Evolutionary conservation across 2,329 filamentous ascomycete species (phyloP).

Genomic region (Penicillium aurantiogriseum): DNA sequence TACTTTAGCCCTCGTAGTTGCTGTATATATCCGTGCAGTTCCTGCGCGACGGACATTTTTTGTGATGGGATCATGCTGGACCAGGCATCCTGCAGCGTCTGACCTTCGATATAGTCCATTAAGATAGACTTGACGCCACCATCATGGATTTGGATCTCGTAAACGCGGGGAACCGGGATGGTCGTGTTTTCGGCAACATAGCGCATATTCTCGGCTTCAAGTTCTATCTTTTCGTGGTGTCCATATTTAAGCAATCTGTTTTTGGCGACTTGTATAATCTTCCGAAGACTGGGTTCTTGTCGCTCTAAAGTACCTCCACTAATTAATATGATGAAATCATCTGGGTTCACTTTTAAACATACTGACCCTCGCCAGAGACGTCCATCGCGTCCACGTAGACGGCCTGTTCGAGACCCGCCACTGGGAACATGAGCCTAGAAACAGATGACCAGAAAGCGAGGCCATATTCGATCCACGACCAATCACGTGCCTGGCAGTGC

Average conservation of each 20-base stretch:
- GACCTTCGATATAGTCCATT: constrained; percentile 5
- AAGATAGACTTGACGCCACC: not conserved
- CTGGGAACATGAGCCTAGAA: not conserved
- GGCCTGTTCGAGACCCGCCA: not conserved
- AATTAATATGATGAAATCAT: not conserved
- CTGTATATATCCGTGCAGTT: constrained; percentile 6
- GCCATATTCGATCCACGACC: not conserved
- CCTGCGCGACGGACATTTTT: constrained; percentile 5
- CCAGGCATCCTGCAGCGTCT: constrained; percentile 10
- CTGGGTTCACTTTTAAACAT: not conserved
- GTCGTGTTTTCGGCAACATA: constrained; percentile 1
- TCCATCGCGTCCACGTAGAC: not conserved
- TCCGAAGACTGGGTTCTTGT: not conserved
- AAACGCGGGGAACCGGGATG: not conserved
- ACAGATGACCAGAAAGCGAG: not conserved
- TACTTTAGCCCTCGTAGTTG: not conserved
- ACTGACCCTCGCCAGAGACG: not conserved
- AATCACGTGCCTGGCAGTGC: constrained; percentile 2
- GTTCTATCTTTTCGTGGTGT: not conserved
- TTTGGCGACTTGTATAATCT: not conserved
- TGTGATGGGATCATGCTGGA: constrained; percentile 3
- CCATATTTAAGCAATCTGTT: constrained; percentile 4
- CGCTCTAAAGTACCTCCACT: not conserved
- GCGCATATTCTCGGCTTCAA: constrained; percentile 3
- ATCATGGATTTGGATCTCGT: not conserved